Percentiles rank a stretch among this genome's conserved stretches.
Evolutionary conservation across 441 rosid genomes (phyloP).

Genomic region (Viola pubescens): DNA sequence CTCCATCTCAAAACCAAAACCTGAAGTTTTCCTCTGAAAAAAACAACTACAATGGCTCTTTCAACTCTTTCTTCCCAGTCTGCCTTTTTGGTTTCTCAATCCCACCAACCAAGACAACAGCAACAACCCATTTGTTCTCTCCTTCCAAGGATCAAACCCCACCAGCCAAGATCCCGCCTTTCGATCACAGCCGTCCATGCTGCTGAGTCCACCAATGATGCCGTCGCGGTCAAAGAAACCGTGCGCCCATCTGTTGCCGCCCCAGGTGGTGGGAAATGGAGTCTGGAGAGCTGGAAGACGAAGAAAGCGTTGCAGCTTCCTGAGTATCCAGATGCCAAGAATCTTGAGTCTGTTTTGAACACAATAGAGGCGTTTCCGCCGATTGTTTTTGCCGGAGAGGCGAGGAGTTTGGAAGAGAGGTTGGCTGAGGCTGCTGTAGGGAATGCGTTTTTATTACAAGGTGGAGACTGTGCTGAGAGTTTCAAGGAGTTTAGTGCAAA

Average conservation of each 20-base stretch:
- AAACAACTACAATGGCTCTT: slow-evolving; percentile 41
- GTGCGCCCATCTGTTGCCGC: slow-evolving; percentile 12
- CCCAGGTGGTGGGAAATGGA: slow-evolving; percentile 34
- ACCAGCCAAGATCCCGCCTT: slow-evolving; percentile 18
- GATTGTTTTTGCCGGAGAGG: slow-evolving; percentile 76
- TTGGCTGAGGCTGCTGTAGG: slow-evolving; percentile 71
- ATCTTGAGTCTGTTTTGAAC: slow-evolving; percentile 50
- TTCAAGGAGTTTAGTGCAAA: slow-evolving; percentile 77
- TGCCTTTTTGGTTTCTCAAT: slow-evolving; percentile 15
- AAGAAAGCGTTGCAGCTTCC: slow-evolving; percentile 70
- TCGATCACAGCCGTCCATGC: slow-evolving; percentile 48
- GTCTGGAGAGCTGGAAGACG: slow-evolving; percentile 64
- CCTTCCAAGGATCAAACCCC: slow-evolving; percentile 14
- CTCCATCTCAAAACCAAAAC: not conserved
- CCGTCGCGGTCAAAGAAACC: slow-evolving; percentile 25
- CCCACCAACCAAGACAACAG: slow-evolving; percentile 19
- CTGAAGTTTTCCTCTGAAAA: not conserved
- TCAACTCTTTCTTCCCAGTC: slow-evolving; percentile 55
- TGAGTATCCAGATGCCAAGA: slow-evolving; percentile 49
- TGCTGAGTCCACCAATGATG: slow-evolving; percentile 43
- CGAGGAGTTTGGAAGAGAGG: slow-evolving; percentile 62
- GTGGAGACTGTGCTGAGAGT: slow-evolving; percentile 88
- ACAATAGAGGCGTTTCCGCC: slow-evolving; percentile 68
- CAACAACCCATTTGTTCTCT: slow-evolving; percentile 26
- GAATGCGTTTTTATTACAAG: slow-evolving; percentile 70